Evolutionary conservation across 1,139 yeast species (phyloP), one percentile per base, ranked within the genome.

Genomic region (Kazachstania sp.): DNA sequence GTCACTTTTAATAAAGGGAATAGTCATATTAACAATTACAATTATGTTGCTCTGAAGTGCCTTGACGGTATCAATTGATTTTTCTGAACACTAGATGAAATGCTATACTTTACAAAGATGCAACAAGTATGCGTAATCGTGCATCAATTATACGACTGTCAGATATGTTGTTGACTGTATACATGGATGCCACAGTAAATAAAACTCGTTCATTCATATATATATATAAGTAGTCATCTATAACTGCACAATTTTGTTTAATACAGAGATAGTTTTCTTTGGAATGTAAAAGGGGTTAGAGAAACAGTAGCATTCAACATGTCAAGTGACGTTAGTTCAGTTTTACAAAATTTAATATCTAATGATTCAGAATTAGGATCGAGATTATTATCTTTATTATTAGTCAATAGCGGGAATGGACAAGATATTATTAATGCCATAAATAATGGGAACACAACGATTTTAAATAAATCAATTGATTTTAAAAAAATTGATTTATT

Each of bases 311-410:
- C 6, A 35, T 15, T 26, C 20, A 36, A n/a, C 5, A 34, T 29
- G 34, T 23, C 20, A 5, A 30, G 23, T 30, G 42, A 37, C 20
- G 37, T 37, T 9, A 42, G 39, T 37, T 43, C 39, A 3, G 44
- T 48, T 5, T 19, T 52, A 30, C 61, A 57, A 42, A 48, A 54
- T 26, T 49, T 60, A 44, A 57, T 61, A 31, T 49, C 57, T 13
- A 56, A 53, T 34, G 54, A 61, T 45, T 56, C 63, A 31, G 64
- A 60, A 49, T 49, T 61, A 47, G 64, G 64, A n/a, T 57, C 65
- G 30, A 49, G 59, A 31, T 47, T 61, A 35, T 47, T 61, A 37
- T 61, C 65, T 36, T 51, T 61, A 46, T 50, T 61, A 49, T 57
- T 61, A 53, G 59, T 60, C 37, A 58, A 55, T 51, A 58, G 55